Conservation (phyloP, 2,329 filamentous ascomycete species). For the Claviceps sp. region DNA sequence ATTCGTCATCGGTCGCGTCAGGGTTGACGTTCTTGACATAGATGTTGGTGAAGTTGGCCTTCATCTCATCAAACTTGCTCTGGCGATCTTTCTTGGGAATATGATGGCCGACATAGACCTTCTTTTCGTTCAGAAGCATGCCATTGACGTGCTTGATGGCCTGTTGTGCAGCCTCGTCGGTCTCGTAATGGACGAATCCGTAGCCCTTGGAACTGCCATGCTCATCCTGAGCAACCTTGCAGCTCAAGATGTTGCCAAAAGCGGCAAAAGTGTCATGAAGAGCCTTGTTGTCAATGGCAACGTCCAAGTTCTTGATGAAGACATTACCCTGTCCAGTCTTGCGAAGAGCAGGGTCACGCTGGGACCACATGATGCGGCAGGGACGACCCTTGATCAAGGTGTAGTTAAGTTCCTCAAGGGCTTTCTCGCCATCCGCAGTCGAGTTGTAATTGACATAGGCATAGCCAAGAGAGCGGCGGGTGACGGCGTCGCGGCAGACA, state of each 20-base stretch:
- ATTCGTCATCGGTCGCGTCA: slow-evolving; percentile 84
- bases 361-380: slow-evolving; percentile 99
- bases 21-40: slow-evolving; percentile 95
- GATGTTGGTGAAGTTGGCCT: slow-evolving; percentile 99
- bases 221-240: slow-evolving; percentile 99
- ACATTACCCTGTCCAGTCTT: slow-evolving; percentile 99
- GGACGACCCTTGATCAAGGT: slow-evolving; percentile 97
- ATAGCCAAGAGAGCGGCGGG: slow-evolving; percentile 94
- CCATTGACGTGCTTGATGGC: slow-evolving; percentile 99
- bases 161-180: slow-evolving; percentile 87
- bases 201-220: slow-evolving; percentile 95
- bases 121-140: slow-evolving; percentile 99
- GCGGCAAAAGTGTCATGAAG: slow-evolving; percentile 98
- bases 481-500: slow-evolving; percentile 98
- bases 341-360: slow-evolving; percentile 95
- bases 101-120: slow-evolving; percentile 98
- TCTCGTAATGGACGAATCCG: slow-evolving; percentile 99
- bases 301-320: slow-evolving; percentile 99
- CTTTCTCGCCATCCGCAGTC: slow-evolving; percentile 90
- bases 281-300: slow-evolving; percentile 99
- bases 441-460: slow-evolving; percentile 99
- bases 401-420: slow-evolving; percentile 98
- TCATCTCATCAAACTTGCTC: slow-evolving; percentile 99
- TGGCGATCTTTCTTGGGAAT: slow-evolving; percentile 99
- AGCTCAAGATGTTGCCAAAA: slow-evolving; percentile 97